Evolutionary conservation across 306 rosid species (phyloP), one percentile per base, ranked within the genome.

Genomic region (Hippophae rhamnoides): DNA sequence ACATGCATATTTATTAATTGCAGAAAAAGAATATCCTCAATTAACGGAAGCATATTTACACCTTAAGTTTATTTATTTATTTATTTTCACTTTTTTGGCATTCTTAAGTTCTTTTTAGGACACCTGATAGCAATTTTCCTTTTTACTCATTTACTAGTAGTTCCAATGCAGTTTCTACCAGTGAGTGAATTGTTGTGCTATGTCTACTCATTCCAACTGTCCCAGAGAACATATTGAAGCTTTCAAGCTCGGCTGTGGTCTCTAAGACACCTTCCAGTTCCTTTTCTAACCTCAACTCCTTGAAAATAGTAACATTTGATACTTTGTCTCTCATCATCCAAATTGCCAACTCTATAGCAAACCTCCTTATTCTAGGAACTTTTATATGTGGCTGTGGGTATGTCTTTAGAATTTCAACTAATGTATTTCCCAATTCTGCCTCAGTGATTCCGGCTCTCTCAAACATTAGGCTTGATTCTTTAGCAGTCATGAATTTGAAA

Each of bases 181-280:
- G 68, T 42, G 95, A 76, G 55, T 93, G 86, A 64, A 93, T 84
- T 47, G 95, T 77, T 23, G 65, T 68, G 68, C 52, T 69, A 74
- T 93, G 97, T 40, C 95, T 72, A 80, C 82, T 88, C 68, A 88
- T 51, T 59, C 97, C 97, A 6, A 88, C 90, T 2, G 87, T 75
- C 13, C 99, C 99, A 7, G 99, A 93, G 84, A 93, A 82, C 60
- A 86, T 75, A 61, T 86, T 88, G 66, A 88, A 93, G 80, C 97
- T 86, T 81, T 93, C 97, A 18, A 93, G 78, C 78, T 93, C 99
- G 61, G 99, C 83, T 7, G 99, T 93, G 44, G 97, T 93, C 58
- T 93, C 99, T 50, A 84, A 54, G 10, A 93, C 90, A 64, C 65
- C 52, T 42, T 88, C 95, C 50, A 93, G 78, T 69, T 82, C 85